Percentiles rank a stretch among this genome's conserved stretches.
phyloP scores from a whole-genome alignment of 805 yeast species.

The Ogataea methanolica region DNA sequence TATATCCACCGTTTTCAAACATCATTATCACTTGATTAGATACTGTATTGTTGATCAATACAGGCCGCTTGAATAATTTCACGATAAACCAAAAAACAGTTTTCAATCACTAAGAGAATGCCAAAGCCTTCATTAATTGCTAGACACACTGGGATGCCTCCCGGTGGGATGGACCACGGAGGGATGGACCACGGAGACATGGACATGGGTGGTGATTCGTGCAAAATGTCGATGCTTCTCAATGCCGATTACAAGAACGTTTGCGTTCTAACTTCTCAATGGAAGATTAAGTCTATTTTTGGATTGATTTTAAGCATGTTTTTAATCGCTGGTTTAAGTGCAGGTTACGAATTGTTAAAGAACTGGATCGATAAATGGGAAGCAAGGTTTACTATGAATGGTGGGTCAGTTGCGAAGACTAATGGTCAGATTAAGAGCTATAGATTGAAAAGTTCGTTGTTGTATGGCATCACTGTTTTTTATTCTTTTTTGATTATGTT shows the following conservation, averaged over 20 bases:
- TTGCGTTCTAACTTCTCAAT: slow-evolving; percentile 36
- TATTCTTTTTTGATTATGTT: slow-evolving; percentile 43
- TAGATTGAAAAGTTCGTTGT: slow-evolving; percentile 26
- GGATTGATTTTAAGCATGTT: slow-evolving; percentile 33
- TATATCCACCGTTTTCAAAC: too few relatives aligned
- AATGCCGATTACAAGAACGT: slow-evolving; percentile 40
- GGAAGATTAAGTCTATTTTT: slow-evolving; percentile 33
- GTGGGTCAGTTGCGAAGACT: slow-evolving; percentile 1
- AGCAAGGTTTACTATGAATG: slow-evolving; percentile 6
- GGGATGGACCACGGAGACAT: slow-evolving; percentile 17
- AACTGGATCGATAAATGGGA: slow-evolving; percentile 22
- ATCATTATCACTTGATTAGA: too few relatives aligned
- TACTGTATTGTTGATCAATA: too few relatives aligned
- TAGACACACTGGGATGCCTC: too few relatives aligned
- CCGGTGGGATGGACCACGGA: slow-evolving; percentile 10
- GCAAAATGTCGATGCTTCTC: slow-evolving; percentile 37
- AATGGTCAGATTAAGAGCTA: slow-evolving; percentile 13
- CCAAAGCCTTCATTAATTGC: slow-evolving; percentile 8
- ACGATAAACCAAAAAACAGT: neutral
- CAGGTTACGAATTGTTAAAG: slow-evolving; percentile 35
- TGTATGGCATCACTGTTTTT: slow-evolving; percentile 39
- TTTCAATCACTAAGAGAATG: neutral
- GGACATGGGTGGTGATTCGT: slow-evolving; percentile 15
- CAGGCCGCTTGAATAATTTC: neutral
- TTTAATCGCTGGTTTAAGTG: slow-evolving; percentile 27